These are phyloP conservation scores for Gymnopilus dilepis DNA, from an alignment of 768 basidiomycete genomes.

Conservation along the genomic window DNA sequence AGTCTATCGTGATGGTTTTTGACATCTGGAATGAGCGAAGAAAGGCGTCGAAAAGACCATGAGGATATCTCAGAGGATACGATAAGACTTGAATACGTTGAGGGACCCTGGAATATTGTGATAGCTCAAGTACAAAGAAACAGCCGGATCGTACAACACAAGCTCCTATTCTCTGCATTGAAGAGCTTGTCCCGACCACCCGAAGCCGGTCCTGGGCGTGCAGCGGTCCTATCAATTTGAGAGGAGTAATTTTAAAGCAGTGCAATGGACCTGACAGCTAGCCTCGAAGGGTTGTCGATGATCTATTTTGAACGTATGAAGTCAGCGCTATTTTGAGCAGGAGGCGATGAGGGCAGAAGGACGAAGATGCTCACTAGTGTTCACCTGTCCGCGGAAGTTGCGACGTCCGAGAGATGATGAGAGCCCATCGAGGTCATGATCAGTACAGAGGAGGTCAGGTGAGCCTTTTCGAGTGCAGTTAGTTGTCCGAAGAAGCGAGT, in stretches of 20 bases:
- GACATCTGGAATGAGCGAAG: conserved; percentile 22
- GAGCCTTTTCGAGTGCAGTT: too few relatives aligned
- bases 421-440: neutral
- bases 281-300: neutral
- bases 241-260: conserved; percentile 3
- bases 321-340: neutral
- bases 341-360: neutral
- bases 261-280: neutral
- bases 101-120: neutral
- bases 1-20: conserved; percentile 6
- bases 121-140: too few relatives aligned
- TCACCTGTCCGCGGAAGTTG: neutral
- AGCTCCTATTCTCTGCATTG: neutral
- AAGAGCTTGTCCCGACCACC: neutral
- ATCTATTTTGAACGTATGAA: neutral
- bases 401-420: neutral
- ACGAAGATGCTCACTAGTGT: neutral
- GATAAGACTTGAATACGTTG: neutral
- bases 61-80: neutral
- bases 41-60: neutral
- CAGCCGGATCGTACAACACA: too few relatives aligned
- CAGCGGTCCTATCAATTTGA: neutral
- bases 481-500: too few relatives aligned
- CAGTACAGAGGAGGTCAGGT: too few relatives aligned
- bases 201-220: neutral